Conservation (phyloP, 805 yeast species). For the Yarrowia bubula region DNA sequence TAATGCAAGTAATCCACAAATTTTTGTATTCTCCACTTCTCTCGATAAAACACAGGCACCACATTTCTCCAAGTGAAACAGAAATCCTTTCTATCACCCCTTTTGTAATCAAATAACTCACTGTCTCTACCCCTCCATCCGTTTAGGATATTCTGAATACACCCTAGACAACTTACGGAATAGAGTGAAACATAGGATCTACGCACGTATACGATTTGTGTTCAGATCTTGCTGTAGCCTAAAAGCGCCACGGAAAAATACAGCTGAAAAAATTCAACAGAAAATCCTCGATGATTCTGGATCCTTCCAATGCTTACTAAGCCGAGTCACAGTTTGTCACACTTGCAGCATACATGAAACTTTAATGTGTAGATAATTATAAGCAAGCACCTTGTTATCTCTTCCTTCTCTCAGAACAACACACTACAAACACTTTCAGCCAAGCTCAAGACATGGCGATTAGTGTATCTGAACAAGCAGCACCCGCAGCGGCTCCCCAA, state of each 20-base stretch:
- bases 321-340: neutral
- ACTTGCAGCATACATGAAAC: slow-evolving; percentile 3
- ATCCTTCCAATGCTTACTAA: neutral
- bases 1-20: too few relatives aligned
- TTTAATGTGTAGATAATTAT: neutral
- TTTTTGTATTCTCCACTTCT: too few relatives aligned
- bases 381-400: neutral
- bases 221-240: neutral
- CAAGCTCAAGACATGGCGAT: neutral
- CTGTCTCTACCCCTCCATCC: too few relatives aligned
- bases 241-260: too few relatives aligned
- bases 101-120: neutral
- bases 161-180: too few relatives aligned
- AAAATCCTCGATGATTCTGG: neutral
- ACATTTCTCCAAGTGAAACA: too few relatives aligned
- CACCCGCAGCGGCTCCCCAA: neutral
- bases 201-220: neutral
- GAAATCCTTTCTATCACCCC: neutral
- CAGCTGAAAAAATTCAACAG: neutral
- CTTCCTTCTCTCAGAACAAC: neutral
- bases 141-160: too few relatives aligned
- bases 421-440: neutral
- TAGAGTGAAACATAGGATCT: neutral
- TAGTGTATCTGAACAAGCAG: neutral
- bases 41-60: too few relatives aligned